Percentiles rank a stretch among this genome's conserved stretches.
Conservation (phyloP, 2,329 filamentous ascomycete species). For the Fusarium decemcellulare region DNA sequence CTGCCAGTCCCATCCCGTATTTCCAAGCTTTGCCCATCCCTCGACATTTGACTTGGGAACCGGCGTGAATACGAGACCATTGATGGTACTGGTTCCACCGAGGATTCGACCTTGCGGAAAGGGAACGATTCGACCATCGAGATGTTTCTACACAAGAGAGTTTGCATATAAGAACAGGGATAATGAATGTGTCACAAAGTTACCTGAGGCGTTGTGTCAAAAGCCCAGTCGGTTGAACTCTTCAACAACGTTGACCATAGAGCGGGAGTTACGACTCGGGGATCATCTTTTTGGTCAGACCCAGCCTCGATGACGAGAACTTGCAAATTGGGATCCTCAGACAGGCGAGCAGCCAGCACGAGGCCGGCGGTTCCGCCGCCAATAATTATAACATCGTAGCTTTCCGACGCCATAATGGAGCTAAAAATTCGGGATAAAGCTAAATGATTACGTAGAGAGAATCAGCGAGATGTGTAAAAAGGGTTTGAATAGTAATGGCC, state of each 20-base stretch:
- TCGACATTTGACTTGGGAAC: background rate
- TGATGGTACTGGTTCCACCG: conserved; percentile 4
- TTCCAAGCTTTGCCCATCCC: conserved; percentile 4
- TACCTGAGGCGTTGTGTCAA: background rate
- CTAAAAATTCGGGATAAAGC: too few species aligned
- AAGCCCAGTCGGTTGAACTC: background rate
- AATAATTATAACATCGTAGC: background rate
- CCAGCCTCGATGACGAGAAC: conserved; percentile 8
- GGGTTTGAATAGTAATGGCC: too few species aligned
- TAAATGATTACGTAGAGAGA: too few species aligned
- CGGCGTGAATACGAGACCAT: background rate
- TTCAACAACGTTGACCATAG: background rate
- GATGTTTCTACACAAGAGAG: too few species aligned
- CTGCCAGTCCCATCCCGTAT: conserved; percentile 1
- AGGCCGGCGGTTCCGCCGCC: conserved; percentile 3
- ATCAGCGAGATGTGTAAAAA: too few species aligned
- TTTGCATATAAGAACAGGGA: too few species aligned
- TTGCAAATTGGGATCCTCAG: background rate
- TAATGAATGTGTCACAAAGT: background rate
- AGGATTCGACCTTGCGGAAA: background rate
- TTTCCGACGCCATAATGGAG: too few species aligned
- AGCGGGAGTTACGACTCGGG: background rate
- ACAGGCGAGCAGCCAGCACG: conserved; percentile 1
- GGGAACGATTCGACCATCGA: too few species aligned
- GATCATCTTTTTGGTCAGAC: background rate